A percentile compares a stretch with the other conserved stretches of the same genome.
These are phyloP conservation scores for Venturia aucupariae DNA, from an alignment of 2,329 filamentous ascomycete species.

Conservation along the genomic window DNA sequence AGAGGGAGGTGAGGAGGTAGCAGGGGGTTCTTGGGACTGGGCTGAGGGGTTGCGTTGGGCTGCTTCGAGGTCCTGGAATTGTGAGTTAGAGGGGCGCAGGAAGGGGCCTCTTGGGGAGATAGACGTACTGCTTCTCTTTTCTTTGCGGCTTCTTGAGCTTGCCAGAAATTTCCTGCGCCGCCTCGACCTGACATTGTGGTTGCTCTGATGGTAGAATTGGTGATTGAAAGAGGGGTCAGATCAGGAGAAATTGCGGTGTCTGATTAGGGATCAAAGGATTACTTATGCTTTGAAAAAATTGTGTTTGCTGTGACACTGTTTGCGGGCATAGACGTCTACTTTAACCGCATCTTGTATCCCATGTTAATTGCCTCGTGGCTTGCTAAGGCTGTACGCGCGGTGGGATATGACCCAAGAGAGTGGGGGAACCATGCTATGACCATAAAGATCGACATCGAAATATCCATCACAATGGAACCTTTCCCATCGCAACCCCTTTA, in stretches of 20 bases:
- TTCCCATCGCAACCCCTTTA: too few relatives aligned
- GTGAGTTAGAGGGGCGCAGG: not conserved
- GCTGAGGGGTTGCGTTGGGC: not conserved
- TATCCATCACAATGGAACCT: not conserved
- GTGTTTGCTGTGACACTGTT: not conserved
- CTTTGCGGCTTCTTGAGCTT: not conserved
- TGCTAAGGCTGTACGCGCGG: not conserved
- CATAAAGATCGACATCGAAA: not conserved
- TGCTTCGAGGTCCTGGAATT: constrained; percentile 7
- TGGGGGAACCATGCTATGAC: not conserved
- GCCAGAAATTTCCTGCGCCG: constrained; percentile 10
- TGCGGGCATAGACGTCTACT: not conserved
- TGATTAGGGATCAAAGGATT: too few relatives aligned
- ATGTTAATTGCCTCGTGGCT: not conserved
- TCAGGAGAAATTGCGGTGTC: too few relatives aligned
- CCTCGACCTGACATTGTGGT: constrained; percentile 8
- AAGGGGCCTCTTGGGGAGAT: not conserved
- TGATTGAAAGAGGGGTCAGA: too few relatives aligned
- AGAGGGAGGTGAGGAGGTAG: not conserved
- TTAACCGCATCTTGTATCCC: not conserved
- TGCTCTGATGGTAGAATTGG: not conserved
- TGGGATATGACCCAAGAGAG: not conserved
- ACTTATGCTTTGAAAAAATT: not conserved
- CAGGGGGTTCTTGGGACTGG: not conserved
- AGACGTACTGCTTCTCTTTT: constrained; percentile 2